Evolutionary conservation across 345 rosid species (phyloP).

Genomic region (Aquilaria malaccensis): DNA sequence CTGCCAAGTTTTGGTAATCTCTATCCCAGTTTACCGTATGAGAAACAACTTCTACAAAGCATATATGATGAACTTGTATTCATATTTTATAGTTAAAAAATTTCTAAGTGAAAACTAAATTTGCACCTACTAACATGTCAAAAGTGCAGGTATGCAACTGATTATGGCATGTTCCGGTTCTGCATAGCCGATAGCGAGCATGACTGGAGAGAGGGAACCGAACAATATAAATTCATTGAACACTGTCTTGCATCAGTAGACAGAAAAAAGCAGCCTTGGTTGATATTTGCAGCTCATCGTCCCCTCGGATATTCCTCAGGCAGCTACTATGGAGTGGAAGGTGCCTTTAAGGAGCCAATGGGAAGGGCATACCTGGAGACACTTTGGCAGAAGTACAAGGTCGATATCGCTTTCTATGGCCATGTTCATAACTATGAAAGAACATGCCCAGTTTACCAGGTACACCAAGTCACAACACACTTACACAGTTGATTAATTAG

Average conservation of each 20-base stretch:
- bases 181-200: slow-evolving; percentile 71
- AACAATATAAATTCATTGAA: slow-evolving; percentile 57
- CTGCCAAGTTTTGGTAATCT: slow-evolving; percentile 59
- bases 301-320: slow-evolving; percentile 63
- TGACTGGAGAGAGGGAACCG: slow-evolving; percentile 71
- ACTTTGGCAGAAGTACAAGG: slow-evolving; percentile 78
- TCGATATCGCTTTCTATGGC: slow-evolving; percentile 70
- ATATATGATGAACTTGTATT: too few species aligned
- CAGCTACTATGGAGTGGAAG: slow-evolving; percentile 42
- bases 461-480: slow-evolving; percentile 6
- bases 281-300: slow-evolving; percentile 59
- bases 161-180: slow-evolving; percentile 70
- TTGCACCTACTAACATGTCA: not conserved
- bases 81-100: too few species aligned
- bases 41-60: too few species aligned
- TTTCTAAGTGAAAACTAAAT: too few species aligned
- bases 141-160: slow-evolving; percentile 52
- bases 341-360: slow-evolving; percentile 54
- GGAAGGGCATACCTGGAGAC: slow-evolving; percentile 57
- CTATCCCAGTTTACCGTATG: too few species aligned
- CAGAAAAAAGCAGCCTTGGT: slow-evolving; percentile 67
- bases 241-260: slow-evolving; percentile 57
- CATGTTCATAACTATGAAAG: slow-evolving; percentile 74
- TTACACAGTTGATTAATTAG: not conserved
- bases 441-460: slow-evolving; percentile 69